Evolutionary conservation across 768 basidiomycete genomes (phyloP), one percentile per base, ranked within the genome.

Genomic region (Astraeus odoratus): DNA sequence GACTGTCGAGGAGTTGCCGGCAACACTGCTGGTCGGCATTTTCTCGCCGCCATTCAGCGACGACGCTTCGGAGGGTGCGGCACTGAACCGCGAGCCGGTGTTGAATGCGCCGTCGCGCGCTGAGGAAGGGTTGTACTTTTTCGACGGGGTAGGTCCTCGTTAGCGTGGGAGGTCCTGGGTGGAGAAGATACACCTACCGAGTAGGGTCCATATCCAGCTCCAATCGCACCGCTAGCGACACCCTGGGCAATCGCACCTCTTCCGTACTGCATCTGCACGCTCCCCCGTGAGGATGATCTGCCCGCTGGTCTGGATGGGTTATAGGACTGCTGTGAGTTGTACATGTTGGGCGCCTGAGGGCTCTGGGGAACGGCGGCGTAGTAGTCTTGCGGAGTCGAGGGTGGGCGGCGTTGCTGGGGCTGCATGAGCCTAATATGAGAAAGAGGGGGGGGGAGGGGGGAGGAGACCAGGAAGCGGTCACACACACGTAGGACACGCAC

Each of bases 131-230:
- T 80, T 78, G 56, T 83, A 83, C 83, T 41, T 27, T 27, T 41
- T 40, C 7, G 15, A n/a, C 5, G 1, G 26, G 27, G 8, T 16
- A 41, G 18, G 20, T 16, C 26, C 3, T 4, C 18, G 26, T 13
- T 9, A 41, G 25, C 5, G 8, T 19, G n/a, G 10, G 4, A 23
- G 35, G 42, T n/a, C 9, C n/a, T n/a, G n/a, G n/a, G n/a, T n/a
- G n/a, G 1, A 43, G 29, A 42, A 12, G 31, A 23, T 40, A 35
- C 10, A 69, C 81, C 47, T 53, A 90, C 88, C n/a, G 86, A 81
- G 67, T 91, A 91, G 20, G 89, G 89, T 9, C 89, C 89, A 70
- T 90, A 91, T 15, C 78, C 80, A 20, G 77, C 76, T 4, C 89
- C 89, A 57, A 92, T 86, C 26, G 71, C 69, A 7, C 88, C 89